A percentile compares a stretch with the other conserved stretches of the same genome.
Evolutionary conservation across 2,329 filamentous ascomycete species (phyloP).

Genomic region (Tolypocladium ophioglossoides): DNA sequence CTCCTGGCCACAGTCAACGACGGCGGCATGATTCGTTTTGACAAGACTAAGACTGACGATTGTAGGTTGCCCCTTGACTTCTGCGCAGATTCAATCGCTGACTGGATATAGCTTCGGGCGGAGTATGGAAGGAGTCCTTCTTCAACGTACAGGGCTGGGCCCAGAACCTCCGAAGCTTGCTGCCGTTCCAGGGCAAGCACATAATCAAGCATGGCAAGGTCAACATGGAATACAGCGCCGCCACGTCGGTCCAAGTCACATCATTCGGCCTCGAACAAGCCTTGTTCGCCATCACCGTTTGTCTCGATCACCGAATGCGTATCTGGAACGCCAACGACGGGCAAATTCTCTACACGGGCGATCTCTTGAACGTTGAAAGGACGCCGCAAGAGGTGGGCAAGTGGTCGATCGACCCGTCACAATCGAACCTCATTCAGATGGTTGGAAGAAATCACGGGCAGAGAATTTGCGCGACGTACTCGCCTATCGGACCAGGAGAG

Average conservation of each 20-base stretch:
- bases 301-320: constrained; percentile 77
- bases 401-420: constrained; percentile 69
- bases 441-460: constrained; percentile 46
- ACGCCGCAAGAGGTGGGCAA: constrained; percentile 60
- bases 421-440: constrained; percentile 66
- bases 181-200: constrained; percentile 55
- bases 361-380: constrained; percentile 60
- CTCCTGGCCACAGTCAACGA: constrained; percentile 74
- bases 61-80: constrained; percentile 23
- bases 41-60: constrained; percentile 40
- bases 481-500: constrained; percentile 73
- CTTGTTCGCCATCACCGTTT: constrained; percentile 64
- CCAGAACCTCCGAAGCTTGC: constrained; percentile 53
- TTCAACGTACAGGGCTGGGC: constrained; percentile 67
- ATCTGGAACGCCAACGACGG: constrained; percentile 84
- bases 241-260: constrained; percentile 50
- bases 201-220: constrained; percentile 53
- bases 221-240: constrained; percentile 57
- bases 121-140: constrained; percentile 57
- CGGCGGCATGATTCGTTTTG: constrained; percentile 63
- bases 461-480: constrained; percentile 66
- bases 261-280: constrained; percentile 37
- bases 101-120: constrained; percentile 11
- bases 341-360: constrained; percentile 63
- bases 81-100: neutral